Evolutionary conservation across 2,329 filamentous ascomycete genomes (phyloP), one percentile per base, ranked within the genome.

Genomic region (Colletotrichum limetticola): DNA sequence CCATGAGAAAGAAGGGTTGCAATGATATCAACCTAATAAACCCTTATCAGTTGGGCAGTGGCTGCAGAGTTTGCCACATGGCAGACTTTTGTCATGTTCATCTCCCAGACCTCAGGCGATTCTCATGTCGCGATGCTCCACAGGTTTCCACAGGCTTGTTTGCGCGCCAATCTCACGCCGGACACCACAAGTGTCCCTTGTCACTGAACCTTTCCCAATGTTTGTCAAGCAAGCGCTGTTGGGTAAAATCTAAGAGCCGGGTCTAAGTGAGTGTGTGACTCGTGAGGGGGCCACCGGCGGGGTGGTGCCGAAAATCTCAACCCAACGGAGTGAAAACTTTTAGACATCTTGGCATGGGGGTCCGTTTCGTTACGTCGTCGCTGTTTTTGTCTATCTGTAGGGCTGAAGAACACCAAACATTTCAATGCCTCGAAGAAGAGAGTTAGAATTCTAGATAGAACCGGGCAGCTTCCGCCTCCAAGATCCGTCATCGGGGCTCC

Each of bases 21-120:
- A 57, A 22, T 52, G 35, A 71, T 68, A 52, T 52, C 64, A 52
- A 32, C 42, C 26, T 24, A 67, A 57, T 57, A 61, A 60, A 24
- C 42, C n/a, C 57, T 71, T 55, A 37, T 68, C 26, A 32, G 26
- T 66, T 52, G 26, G 56, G 32, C 57, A 57, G 32, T 19, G 37
- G 37, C 37, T 42, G 37, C 37, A 42, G 37, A 32, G 26, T 71
- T 71, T 55, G 68, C 68, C 64, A 71, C 64, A 68, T 28, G 64
- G 28, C 57, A 68, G 28, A 14, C 35, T 52, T 56, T 71, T 57
- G n/a, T 52, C 4, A 28, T 61, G 37, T 19, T 63, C 19, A n/a
- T 63, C 60, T 46, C n/a, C 52, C 16, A 19, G 37, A 61, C 35
- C 64, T 62, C 57, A 62, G 57, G 42, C 35, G 68, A 71, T 68